Evolutionary conservation across 1,139 yeast species (phyloP).

Genomic region (Sugiyamaella grinbergsii): DNA sequence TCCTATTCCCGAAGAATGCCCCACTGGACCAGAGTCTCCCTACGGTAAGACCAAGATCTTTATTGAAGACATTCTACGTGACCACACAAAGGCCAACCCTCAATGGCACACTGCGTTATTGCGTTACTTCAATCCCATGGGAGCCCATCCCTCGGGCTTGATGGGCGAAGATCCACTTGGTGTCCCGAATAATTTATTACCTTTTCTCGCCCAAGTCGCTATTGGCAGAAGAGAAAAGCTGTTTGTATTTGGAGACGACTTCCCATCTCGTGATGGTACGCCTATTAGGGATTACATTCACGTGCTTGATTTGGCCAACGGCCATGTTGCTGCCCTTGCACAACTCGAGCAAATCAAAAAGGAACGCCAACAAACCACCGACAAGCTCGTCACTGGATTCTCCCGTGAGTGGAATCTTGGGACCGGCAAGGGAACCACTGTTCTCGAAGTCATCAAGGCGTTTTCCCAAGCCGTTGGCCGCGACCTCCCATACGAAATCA

Average conservation of each 20-base stretch:
- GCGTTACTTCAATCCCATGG: slow-evolving; percentile 81
- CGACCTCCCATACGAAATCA: slow-evolving; percentile 64
- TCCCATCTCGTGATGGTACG: slow-evolving; percentile 72
- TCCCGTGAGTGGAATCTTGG: slow-evolving; percentile 84
- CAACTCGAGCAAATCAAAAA: slow-evolving; percentile 51
- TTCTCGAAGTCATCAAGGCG: slow-evolving; percentile 67
- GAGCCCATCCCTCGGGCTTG: slow-evolving; percentile 80
- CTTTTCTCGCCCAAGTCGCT: slow-evolving; percentile 77
- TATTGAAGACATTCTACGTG: slow-evolving; percentile 65
- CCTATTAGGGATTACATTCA: slow-evolving; percentile 83
- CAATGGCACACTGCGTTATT: slow-evolving; percentile 66
- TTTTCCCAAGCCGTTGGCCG: slow-evolving; percentile 71
- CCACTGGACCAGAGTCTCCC: slow-evolving; percentile 74
- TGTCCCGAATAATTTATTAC: slow-evolving; percentile 73
- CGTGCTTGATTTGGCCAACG: slow-evolving; percentile 79
- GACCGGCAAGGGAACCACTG: slow-evolving; percentile 78
- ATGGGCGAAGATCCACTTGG: slow-evolving; percentile 83
- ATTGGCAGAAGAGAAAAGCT: slow-evolving; percentile 69
- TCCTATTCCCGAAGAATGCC: slow-evolving; percentile 80
- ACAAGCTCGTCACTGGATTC: slow-evolving; percentile 47
- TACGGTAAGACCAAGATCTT: slow-evolving; percentile 72
- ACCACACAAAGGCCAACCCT: slow-evolving; percentile 53
- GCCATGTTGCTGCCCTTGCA: slow-evolving; percentile 71
- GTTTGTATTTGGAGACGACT: slow-evolving; percentile 67
- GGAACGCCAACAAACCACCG: slow-evolving; percentile 30